Evolutionary conservation across 106 monocot species (phyloP), one percentile per base, ranked within the genome.

Genomic region (Allium cepa): DNA sequence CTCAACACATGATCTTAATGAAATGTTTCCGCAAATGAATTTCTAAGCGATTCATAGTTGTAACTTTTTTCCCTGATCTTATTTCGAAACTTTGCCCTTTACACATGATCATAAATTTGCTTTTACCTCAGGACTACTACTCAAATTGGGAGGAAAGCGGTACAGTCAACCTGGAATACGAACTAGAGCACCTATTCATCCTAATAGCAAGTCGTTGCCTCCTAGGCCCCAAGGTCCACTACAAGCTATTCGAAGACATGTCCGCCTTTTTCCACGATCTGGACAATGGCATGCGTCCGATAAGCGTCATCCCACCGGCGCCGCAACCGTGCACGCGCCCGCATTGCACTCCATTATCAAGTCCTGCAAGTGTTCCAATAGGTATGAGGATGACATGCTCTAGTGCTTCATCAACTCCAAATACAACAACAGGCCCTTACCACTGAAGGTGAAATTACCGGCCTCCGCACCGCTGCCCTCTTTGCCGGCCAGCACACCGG

Each of bases 211-310:
- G 96, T 52, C 71, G 96, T 50, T 97, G 96, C 80, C 80, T 97
- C 5, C 18, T 97, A 8, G 96, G 96, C 16, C 75, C 88, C 57
- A 88, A 97, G 69, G 96, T 92, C 26, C 75, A 92, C 50, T 86
- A 97, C 81, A 97, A 97, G 56, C 86, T 97, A n/a, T 97, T 97
- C 46, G 92, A 92, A 36, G 96, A 97, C 53, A 92, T 97, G 64
- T 92, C 96, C 36, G 86, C 96, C 26, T 88, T 97, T 62, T 97
- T 97, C 76, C 96, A 97, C 58, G 92, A 92, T 49, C 88, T 97
- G 18, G 96, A 97, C 77, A 86, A 91, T 51, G 95, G 95, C 7
- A 95, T 95, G 95, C 83, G 49, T 8, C 95, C 96, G 26, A 86
- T 97, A 74, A 97, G 96, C n/a, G 88, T 97, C 55, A 70, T 97